Conservation (phyloP, 441 rosid genomes). For the Arabidopsis lyrata region DNA sequence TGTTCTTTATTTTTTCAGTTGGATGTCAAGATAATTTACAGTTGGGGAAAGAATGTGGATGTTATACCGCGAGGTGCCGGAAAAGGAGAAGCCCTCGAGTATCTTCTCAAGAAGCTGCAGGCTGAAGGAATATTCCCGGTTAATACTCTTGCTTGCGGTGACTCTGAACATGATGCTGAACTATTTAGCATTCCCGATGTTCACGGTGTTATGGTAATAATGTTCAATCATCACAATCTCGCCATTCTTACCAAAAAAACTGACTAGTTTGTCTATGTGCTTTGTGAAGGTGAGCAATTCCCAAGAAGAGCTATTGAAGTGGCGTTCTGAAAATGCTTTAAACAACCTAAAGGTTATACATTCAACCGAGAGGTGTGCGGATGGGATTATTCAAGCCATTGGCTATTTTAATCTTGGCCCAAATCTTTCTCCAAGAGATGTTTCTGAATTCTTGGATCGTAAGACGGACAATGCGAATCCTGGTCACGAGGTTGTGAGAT, state of each 20-base stretch:
- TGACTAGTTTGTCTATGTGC: slow-evolving; percentile 18
- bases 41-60: slow-evolving; percentile 96
- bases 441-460: slow-evolving; percentile 44
- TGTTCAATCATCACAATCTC: slow-evolving; percentile 15
- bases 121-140: slow-evolving; percentile 62
- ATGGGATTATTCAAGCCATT: slow-evolving; percentile 92
- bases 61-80: slow-evolving; percentile 94
- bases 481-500: slow-evolving; percentile 62
- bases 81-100: slow-evolving; percentile 96
- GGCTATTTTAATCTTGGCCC: slow-evolving; percentile 90
- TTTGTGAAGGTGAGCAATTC: slow-evolving; percentile 77
- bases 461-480: slow-evolving; percentile 49
- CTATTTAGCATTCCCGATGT: slow-evolving; percentile 84
- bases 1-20: slow-evolving; percentile 52
- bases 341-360: slow-evolving; percentile 78
- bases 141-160: slow-evolving; percentile 89
- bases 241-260: slow-evolving; percentile 3
- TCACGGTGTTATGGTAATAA: slow-evolving; percentile 82
- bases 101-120: slow-evolving; percentile 76
- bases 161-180: slow-evolving; percentile 95
- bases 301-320: slow-evolving; percentile 89
- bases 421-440: slow-evolving; percentile 80
- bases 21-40: slow-evolving; percentile 88
- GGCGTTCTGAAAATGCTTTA: slow-evolving; percentile 89
- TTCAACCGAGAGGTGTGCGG: slow-evolving; percentile 88